phyloP scores from a whole-genome alignment of 352 stramenopile species.

The Phytophthora fragariae region DNA sequence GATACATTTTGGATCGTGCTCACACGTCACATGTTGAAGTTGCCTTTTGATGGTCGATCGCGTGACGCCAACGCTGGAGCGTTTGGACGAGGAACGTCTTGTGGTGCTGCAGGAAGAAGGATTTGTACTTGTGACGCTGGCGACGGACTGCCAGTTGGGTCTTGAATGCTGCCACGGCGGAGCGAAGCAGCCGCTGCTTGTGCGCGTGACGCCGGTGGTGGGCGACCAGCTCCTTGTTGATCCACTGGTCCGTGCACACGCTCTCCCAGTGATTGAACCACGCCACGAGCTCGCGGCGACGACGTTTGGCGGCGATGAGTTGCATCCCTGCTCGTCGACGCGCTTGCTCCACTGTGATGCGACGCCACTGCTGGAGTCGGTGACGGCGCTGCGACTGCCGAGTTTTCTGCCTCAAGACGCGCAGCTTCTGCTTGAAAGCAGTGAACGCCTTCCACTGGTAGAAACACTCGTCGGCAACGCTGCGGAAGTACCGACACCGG shows the following conservation, averaged over 20 bases:
- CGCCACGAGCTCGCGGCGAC: constrained; percentile 5
- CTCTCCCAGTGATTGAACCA: constrained; percentile 61
- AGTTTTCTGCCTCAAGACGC: constrained; percentile 11
- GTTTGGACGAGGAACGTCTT: constrained; percentile 15
- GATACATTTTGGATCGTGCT: constrained; percentile 18
- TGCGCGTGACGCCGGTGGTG: constrained; percentile 38
- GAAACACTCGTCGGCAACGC: constrained; percentile 32
- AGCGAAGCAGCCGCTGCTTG: constrained; percentile 6
- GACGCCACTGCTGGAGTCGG: constrained; percentile 34
- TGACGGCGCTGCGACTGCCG: constrained; percentile 17
- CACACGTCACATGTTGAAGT: constrained; percentile 43
- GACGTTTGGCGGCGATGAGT: constrained; percentile 16
- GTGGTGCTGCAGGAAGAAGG: constrained; percentile 27
- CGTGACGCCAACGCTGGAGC: constrained; percentile 20
- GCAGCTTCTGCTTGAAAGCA: constrained; percentile 34
- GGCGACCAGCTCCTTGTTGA: constrained; percentile 38
- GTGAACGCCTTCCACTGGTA: constrained; percentile 37
- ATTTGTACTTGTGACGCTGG: constrained; percentile 24
- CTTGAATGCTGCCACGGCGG: constrained; percentile 26
- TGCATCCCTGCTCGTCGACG: constrained; percentile 16
- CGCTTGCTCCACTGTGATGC: constrained; percentile 2
- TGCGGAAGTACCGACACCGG: constrained; percentile 35
- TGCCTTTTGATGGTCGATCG: not conserved
- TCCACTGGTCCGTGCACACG: constrained; percentile 57
- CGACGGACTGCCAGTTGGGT: constrained; percentile 21